Evolutionary conservation across 192 early-diverging fungal genomes (phyloP), one percentile per base, ranked within the genome.

Genomic region (Linnemannia zychae): DNA sequence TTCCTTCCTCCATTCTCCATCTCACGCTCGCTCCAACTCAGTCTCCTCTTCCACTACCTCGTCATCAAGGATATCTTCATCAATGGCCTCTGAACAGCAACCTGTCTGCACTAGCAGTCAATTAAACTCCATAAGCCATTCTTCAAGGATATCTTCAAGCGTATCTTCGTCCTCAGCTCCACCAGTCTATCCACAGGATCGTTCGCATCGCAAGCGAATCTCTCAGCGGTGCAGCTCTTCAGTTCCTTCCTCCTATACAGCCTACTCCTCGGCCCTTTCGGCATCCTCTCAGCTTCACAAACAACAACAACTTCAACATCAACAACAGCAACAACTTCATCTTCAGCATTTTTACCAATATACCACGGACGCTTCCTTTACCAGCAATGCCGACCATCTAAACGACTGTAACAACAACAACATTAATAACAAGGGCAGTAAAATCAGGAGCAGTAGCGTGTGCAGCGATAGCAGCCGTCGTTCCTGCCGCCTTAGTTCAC

Each of bases 261-360:
- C 63, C 15, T 84, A 84, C 53, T 84, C 81, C 31, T 84, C 81
- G 34, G 81, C 81, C 52, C 72, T 84, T 36, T 76, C 81, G 1
- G 75, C 81, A 3, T 77, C 81, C 4, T 84, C 74, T 37, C 81
- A 82, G 33, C 81, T 70, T 46, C 73, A 75, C 12, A 67, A 72
- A 50, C 77, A 79, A 67, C 71, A 72, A 28, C 49, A 65, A 44
- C 68, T 69, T 37, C 53, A 68, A 15, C 78, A 71, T 6, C 77
- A 72, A 44, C 77, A 71, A 12, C 77, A 66, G 24, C 69, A 74
- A 3, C 76, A 77, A 12, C 76, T 36, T 7, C 31, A 37, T 36
- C 6, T 48, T 13, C 77, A 75, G 37, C 38, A 36, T 28, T 47
- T 48, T 72, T 7, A 74, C 52, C 65, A 44, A 68, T 57, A 76